Evolutionary conservation across 495 filamentous ascomycete genomes (phyloP).

Genomic region (Parathielavia appendiculata): DNA sequence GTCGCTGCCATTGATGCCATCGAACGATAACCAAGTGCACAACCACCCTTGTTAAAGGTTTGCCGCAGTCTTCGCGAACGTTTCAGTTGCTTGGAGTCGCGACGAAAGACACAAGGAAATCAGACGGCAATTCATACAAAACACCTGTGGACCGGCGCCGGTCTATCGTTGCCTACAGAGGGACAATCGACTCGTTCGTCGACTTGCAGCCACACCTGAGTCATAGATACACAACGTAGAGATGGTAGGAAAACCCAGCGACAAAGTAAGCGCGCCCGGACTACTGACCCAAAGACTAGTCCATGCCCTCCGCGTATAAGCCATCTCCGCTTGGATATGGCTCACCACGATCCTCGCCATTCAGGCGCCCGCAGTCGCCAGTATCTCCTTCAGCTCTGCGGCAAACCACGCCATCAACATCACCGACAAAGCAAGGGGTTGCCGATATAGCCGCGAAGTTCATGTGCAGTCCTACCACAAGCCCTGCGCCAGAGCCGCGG

Average conservation of each 20-base stretch:
- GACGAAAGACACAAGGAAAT: no score
- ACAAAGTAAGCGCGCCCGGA: background rate
- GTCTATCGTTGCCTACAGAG: no score
- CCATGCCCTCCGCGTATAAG: constrained; percentile 56
- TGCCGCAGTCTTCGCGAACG: no score
- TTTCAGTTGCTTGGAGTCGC: no score
- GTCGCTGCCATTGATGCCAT: constrained; percentile 1
- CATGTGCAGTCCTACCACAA: constrained; percentile 27
- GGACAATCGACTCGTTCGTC: no score
- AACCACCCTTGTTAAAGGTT: background rate
- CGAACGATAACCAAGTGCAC: background rate
- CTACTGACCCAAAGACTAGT: constrained; percentile 28
- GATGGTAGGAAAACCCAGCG: background rate
- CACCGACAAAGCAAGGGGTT: constrained; percentile 39
- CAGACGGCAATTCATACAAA: no score
- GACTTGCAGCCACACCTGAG: no score
- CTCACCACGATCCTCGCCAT: constrained; percentile 69
- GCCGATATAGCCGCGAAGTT: constrained; percentile 39
- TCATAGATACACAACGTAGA: background rate
- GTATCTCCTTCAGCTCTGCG: constrained; percentile 44
- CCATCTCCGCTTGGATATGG: constrained; percentile 41
- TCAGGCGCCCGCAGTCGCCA: constrained; percentile 59
- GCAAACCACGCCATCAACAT: constrained; percentile 44
- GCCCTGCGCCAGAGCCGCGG: constrained; percentile 26
- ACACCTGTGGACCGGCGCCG: no score